A percentile compares a stretch with the other conserved stretches of the same genome.
Evolutionary conservation across 768 basidiomycete species (phyloP).

Genomic region (Mycena kentingensis): DNA sequence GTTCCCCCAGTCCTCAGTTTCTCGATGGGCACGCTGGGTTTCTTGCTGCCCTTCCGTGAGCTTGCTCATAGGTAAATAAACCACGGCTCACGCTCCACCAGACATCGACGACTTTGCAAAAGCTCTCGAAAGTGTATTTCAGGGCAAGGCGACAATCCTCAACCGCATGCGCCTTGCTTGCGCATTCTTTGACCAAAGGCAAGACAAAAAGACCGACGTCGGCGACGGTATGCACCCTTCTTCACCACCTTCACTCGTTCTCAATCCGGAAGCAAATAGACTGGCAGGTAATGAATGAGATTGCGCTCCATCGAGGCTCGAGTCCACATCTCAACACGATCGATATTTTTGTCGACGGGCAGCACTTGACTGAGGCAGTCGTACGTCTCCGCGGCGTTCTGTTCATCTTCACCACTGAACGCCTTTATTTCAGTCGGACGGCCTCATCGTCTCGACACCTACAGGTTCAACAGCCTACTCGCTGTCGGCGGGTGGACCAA

Average conservation of each 20-base stretch:
- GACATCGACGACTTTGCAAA: slow-evolving; percentile 87
- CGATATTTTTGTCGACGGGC: slow-evolving; percentile 91
- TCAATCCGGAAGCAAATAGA: slow-evolving; percentile 44
- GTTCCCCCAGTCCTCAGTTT: slow-evolving; percentile 92
- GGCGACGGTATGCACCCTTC: slow-evolving; percentile 51
- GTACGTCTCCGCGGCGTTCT: slow-evolving; percentile 49
- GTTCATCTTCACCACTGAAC: slow-evolving; percentile 13
- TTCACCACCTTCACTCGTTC: slow-evolving; percentile 1
- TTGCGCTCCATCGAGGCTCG: slow-evolving; percentile 88
- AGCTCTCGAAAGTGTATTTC: slow-evolving; percentile 78
- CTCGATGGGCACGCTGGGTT: slow-evolving; percentile 92
- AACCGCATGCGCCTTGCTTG: slow-evolving; percentile 91
- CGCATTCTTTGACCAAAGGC: slow-evolving; percentile 66
- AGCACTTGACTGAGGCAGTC: slow-evolving; percentile 94
- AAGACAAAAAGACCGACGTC: slow-evolving; percentile 55
- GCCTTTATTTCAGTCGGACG: slow-evolving; percentile 68
- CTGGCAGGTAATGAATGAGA: slow-evolving; percentile 98
- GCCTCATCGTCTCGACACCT: slow-evolving; percentile 91
- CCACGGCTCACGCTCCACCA: slow-evolving; percentile 32
- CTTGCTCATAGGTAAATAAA: slow-evolving; percentile 11
- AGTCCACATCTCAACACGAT: slow-evolving; percentile 92
- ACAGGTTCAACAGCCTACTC: slow-evolving; percentile 98
- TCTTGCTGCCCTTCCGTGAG: slow-evolving; percentile 92
- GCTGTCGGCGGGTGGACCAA: slow-evolving; percentile 92
- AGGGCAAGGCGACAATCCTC: slow-evolving; percentile 78